Evolutionary conservation across 2,329 filamentous ascomycete species (phyloP).

Genomic region (Sporothrix brunneoviolacea): DNA sequence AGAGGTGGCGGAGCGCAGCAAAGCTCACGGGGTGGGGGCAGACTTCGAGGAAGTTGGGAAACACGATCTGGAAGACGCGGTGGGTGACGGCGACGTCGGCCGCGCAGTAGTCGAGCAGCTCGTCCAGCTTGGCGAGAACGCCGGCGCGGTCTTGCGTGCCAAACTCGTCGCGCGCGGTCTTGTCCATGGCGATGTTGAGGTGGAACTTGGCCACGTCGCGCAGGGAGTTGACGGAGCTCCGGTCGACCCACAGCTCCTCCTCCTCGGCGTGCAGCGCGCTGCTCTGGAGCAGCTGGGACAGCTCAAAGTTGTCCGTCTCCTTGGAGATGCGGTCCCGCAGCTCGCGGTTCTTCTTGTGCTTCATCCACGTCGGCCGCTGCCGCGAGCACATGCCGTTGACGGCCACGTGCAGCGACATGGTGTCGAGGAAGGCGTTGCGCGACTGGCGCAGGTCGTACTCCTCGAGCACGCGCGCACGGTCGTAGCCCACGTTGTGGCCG

Average conservation of each 20-base stretch:
- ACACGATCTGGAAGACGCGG: conserved; percentile 86
- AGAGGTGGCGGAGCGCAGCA: conserved; percentile 85
- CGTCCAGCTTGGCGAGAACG: conserved; percentile 65
- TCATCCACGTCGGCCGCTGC: conserved; percentile 95
- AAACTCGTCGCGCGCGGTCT: conserved; percentile 79
- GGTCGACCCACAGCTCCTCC: conserved; percentile 91
- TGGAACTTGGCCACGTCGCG: conserved; percentile 96
- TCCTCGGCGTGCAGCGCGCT: conserved; percentile 70
- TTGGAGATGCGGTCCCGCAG: conserved; percentile 70
- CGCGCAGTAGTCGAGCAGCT: conserved; percentile 88
- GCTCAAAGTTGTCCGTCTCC: conserved; percentile 62
- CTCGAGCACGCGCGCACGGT: conserved; percentile 78
- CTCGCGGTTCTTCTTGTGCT: conserved; percentile 85
- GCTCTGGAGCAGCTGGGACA: conserved; percentile 64
- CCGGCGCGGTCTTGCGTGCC: conserved; percentile 69
- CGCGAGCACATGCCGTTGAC: conserved; percentile 99
- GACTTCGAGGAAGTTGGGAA: conserved; percentile 79
- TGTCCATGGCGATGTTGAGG: conserved; percentile 85
- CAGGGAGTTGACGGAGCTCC: conserved; percentile 91
- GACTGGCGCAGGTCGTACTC: conserved; percentile 83
- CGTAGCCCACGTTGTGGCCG: conserved; percentile 94
- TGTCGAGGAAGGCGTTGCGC: conserved; percentile 83
- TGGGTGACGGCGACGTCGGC: conserved; percentile 92
- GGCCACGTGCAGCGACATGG: conserved; percentile 95
- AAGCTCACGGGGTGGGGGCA: conserved; percentile 98